These are phyloP conservation scores for Solanum infundibuliforme DNA, from an alignment of 257 asterid genomes.

Conservation along the genomic window DNA sequence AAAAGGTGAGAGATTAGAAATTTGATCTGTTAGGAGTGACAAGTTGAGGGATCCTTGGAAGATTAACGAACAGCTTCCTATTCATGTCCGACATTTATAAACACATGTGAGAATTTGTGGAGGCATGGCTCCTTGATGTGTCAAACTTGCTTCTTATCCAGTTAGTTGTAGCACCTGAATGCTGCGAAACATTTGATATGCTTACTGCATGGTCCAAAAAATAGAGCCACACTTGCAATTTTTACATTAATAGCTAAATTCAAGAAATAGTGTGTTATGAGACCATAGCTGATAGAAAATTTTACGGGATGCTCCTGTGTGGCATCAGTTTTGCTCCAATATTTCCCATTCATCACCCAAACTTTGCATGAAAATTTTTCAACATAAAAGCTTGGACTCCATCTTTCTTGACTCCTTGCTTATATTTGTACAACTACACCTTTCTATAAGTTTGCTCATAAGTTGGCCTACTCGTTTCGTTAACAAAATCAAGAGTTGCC, in stretches of 20 bases:
- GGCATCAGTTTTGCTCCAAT: not conserved
- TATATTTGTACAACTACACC: not conserved
- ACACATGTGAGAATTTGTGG: not conserved
- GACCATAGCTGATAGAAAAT: not conserved
- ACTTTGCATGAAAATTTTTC: not conserved
- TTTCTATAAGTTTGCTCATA: not conserved
- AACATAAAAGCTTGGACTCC: not conserved
- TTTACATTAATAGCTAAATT: not conserved
- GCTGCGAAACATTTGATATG: not conserved
- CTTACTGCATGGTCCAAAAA: not conserved
- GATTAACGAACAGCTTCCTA: not conserved
- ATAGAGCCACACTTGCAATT: not conserved
- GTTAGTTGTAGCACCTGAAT: not conserved
- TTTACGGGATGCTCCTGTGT: not conserved
- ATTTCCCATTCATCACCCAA: not conserved
- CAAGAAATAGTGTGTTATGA: not conserved
- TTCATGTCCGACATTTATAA: not conserved
- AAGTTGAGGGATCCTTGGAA: not conserved
- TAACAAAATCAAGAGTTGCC: not conserved
- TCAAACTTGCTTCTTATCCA: not conserved
- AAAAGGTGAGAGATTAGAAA: not conserved
- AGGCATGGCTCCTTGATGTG: not conserved
- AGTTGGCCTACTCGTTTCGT: not conserved
- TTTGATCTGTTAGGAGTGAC: not conserved
- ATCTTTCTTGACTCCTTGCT: not conserved